A percentile compares a stretch with the other conserved stretches of the same genome.
Evolutionary conservation across 495 filamentous ascomycete genomes (phyloP).

Genomic region (Mytilinidion resinicola): DNA sequence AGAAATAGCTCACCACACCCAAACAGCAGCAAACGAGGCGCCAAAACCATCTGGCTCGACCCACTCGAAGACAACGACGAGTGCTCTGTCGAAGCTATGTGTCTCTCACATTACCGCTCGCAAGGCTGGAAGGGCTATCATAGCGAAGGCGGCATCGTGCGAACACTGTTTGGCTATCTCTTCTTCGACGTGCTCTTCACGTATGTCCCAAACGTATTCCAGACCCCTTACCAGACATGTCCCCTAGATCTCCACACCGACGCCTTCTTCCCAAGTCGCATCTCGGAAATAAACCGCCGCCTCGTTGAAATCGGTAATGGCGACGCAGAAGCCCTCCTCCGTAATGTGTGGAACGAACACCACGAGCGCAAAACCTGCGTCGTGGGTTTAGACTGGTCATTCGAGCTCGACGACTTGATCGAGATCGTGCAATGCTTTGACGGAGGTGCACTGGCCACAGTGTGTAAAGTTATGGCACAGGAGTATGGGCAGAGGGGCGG

Average conservation of each 20-base stretch:
- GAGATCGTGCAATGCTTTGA: slow-evolving; percentile 78
- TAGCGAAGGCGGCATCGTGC: slow-evolving; percentile 79
- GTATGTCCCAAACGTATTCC: slow-evolving; percentile 93
- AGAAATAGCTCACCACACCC: slow-evolving; percentile 20
- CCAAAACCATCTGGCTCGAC: slow-evolving; percentile 85
- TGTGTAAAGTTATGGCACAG: slow-evolving; percentile 90
- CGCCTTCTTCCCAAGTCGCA: slow-evolving; percentile 78
- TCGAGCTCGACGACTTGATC: slow-evolving; percentile 68
- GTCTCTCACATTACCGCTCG: slow-evolving; percentile 72
- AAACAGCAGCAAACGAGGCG: slow-evolving; percentile 41
- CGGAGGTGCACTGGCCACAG: slow-evolving; percentile 67
- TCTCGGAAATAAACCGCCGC: slow-evolving; percentile 83
- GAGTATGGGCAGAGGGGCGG: slow-evolving; percentile 83
- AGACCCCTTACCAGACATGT: slow-evolving; percentile 88
- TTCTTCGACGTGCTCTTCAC: slow-evolving; percentile 93
- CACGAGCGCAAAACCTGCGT: slow-evolving; percentile 68
- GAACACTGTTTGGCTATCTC: slow-evolving; percentile 84
- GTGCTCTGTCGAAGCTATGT: slow-evolving; percentile 88
- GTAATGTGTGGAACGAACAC: slow-evolving; percentile 58
- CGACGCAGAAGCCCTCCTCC: slow-evolving; percentile 57
- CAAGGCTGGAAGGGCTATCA: slow-evolving; percentile 94
- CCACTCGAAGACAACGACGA: slow-evolving; percentile 54
- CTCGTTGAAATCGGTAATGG: slow-evolving; percentile 64
- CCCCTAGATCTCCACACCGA: slow-evolving; percentile 91
- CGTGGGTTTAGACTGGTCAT: slow-evolving; percentile 87